A percentile compares a stretch with the other conserved stretches of the same genome.
Conservation (phyloP, 306 rosid species). For the Dalbergia cultrata region DNA sequence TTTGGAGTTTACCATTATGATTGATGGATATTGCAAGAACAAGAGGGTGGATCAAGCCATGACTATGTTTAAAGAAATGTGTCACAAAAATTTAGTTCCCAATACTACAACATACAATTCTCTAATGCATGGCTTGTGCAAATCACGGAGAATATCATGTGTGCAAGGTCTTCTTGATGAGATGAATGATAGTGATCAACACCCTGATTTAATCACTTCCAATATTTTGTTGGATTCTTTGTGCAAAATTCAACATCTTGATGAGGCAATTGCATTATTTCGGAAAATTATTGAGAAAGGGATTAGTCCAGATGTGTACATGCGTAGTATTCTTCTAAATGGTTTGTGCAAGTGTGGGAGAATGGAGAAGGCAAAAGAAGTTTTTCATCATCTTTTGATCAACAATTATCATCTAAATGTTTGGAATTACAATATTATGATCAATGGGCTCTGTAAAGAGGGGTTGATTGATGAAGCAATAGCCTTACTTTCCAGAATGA, state of each 20-base stretch:
- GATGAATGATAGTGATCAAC: too few species aligned
- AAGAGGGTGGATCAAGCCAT: too few species aligned
- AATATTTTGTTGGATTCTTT: too few species aligned
- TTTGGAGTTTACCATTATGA: too few species aligned
- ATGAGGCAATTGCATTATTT: not conserved
- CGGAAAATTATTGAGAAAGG: not conserved
- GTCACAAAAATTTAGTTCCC: too few species aligned
- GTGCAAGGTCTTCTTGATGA: too few species aligned
- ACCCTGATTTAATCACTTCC: too few species aligned
- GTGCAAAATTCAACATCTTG: not conserved
- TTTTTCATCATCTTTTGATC: not conserved
- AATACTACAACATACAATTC: too few species aligned
- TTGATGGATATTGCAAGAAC: too few species aligned
- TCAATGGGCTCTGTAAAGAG: not conserved
- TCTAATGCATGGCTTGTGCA: too few species aligned
- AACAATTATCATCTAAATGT: not conserved
- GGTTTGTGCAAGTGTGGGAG: not conserved
- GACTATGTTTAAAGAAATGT: too few species aligned
- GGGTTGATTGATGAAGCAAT: not conserved
- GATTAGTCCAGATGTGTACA: not conserved
- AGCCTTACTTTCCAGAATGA: not conserved
- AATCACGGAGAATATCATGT: too few species aligned
- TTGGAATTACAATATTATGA: not conserved
- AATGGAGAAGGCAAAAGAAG: not conserved
- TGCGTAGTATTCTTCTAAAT: not conserved